Conservation (phyloP, 2,329 filamentous ascomycete genomes). For the Claviceps monticola region DNA sequence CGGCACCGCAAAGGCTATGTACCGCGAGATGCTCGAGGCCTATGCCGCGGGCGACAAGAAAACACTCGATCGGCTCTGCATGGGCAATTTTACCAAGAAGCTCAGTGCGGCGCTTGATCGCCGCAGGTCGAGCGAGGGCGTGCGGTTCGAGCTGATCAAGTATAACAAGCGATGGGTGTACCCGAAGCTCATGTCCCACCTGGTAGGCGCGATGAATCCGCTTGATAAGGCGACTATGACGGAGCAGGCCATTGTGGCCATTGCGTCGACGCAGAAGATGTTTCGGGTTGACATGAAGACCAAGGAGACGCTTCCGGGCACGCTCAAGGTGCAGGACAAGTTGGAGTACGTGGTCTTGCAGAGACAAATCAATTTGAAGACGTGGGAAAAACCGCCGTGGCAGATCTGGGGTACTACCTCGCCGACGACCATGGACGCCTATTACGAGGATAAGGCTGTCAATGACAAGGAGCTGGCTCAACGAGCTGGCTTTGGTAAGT, state of each 20-base stretch:
- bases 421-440: slow-evolving; percentile 34
- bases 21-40: slow-evolving; percentile 46
- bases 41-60: slow-evolving; percentile 44
- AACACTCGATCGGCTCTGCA: slow-evolving; percentile 39
- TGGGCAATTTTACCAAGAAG: slow-evolving; percentile 33
- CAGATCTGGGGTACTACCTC: slow-evolving; percentile 49
- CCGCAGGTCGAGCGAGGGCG: slow-evolving; percentile 30
- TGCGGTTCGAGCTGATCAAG: slow-evolving; percentile 40
- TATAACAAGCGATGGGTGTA: slow-evolving; percentile 29
- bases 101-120: slow-evolving; percentile 40
- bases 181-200: slow-evolving; percentile 41
- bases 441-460: slow-evolving; percentile 21
- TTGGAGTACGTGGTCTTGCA: slow-evolving; percentile 53
- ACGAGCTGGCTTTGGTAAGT: slow-evolving; percentile 18
- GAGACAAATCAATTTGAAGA: slow-evolving; percentile 28
- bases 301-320: slow-evolving; percentile 29
- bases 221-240: slow-evolving; percentile 23
- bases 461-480: slow-evolving; percentile 20
- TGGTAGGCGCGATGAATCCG: slow-evolving; percentile 32
- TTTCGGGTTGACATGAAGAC: slow-evolving; percentile 24
- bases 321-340: slow-evolving; percentile 37
- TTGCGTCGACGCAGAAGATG: slow-evolving; percentile 42
- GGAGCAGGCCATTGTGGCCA: slow-evolving; percentile 45
- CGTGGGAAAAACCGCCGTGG: slow-evolving; percentile 40
- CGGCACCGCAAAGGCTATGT: slow-evolving; percentile 43